phyloP scores from a whole-genome alignment of 108 stramenopile species.

The Skeletonema costatum region DNA sequence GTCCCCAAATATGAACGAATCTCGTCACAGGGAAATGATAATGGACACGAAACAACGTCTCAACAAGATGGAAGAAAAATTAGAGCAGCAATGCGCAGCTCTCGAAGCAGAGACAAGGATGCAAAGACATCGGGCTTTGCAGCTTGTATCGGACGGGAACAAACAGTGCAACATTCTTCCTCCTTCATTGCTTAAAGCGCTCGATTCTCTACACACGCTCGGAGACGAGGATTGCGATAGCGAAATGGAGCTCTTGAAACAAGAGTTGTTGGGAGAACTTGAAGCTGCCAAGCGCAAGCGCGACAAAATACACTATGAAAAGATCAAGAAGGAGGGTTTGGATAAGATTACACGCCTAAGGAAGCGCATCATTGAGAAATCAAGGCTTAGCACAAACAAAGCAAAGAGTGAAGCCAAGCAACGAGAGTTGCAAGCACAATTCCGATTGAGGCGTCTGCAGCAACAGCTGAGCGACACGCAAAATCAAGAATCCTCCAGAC shows the following conservation, averaged over 20 bases:
- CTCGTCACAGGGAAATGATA: too few relatives aligned
- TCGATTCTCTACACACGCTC: not conserved
- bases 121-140: not conserved
- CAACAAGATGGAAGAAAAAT: not conserved
- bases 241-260: not conserved
- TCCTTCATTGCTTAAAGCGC: not conserved
- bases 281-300: not conserved
- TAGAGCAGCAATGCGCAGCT: not conserved
- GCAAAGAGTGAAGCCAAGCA: not conserved
- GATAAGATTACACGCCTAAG: not conserved
- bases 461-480: not conserved
- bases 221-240: not conserved
- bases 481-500: constrained; percentile 5
- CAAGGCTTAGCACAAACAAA: not conserved
- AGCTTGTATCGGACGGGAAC: not conserved
- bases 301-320: not conserved
- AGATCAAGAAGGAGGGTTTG: constrained; percentile 4
- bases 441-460: too few relatives aligned
- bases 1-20: too few relatives aligned
- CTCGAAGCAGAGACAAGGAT: not conserved
- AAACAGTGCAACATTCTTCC: not conserved
- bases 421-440: constrained; percentile 6
- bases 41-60: too few relatives aligned
- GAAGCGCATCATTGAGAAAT: too few relatives aligned
- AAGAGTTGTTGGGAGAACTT: not conserved